Conservation (phyloP, 2,329 filamentous ascomycete species). For the Trichothecium sympodiale region DNA sequence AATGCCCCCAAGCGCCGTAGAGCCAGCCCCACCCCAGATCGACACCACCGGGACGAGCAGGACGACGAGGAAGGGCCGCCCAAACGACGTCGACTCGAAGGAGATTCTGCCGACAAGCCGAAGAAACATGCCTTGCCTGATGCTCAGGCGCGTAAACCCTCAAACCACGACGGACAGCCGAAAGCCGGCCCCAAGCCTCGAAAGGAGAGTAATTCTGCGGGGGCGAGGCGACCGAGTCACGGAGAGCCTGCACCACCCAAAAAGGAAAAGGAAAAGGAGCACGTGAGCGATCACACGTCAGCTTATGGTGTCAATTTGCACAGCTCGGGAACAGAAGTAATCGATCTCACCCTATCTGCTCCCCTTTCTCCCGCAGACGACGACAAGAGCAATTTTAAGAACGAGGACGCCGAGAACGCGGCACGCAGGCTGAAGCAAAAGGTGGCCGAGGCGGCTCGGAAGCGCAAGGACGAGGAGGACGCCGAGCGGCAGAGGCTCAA, state of each 20-base stretch:
- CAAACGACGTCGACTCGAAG: slow-evolving; percentile 48
- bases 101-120: slow-evolving; percentile 38
- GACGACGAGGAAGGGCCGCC: slow-evolving; percentile 38
- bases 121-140: slow-evolving; percentile 33
- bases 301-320: too few relatives aligned
- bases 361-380: too few relatives aligned
- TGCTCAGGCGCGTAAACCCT: slow-evolving; percentile 29
- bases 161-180: background rate
- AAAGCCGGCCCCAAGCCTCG: slow-evolving; percentile 4
- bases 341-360: too few relatives aligned
- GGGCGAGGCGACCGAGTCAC: slow-evolving; percentile 24
- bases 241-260: slow-evolving; percentile 24
- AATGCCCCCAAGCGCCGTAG: slow-evolving; percentile 46
- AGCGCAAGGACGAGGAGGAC: slow-evolving; percentile 14
- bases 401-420: slow-evolving; percentile 21
- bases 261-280: too few relatives aligned
- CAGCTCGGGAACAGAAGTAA: too few relatives aligned
- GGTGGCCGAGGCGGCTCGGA: slow-evolving; percentile 15
- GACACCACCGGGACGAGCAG: slow-evolving; percentile 38
- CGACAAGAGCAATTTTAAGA: slow-evolving; percentile 18
- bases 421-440: slow-evolving; percentile 16
- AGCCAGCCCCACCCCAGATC: slow-evolving; percentile 46
- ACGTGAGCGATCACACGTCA: too few relatives aligned
- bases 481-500: slow-evolving; percentile 7
- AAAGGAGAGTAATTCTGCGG: slow-evolving; percentile 31